Evolutionary conservation across 176 grass and related monocot genomes (phyloP).

Genomic region (Zea luxurians): DNA sequence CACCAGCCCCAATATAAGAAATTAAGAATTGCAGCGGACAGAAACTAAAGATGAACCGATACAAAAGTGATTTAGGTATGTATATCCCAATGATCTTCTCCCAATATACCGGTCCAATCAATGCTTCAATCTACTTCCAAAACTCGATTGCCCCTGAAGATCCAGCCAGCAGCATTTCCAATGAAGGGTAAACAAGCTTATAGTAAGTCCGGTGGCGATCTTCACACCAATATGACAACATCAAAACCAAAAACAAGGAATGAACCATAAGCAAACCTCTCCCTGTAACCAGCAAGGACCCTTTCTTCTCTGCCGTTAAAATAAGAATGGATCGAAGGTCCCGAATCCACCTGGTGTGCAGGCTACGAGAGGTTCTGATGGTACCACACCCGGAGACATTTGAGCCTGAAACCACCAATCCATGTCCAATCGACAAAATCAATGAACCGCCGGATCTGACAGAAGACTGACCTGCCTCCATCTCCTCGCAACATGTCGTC

Average conservation of each 20-base stretch:
- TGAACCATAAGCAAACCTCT: constrained; percentile 25
- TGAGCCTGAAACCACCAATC: no score
- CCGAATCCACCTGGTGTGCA: neutral
- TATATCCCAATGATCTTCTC: constrained; percentile 25
- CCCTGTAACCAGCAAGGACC: neutral
- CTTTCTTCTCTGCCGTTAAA: neutral
- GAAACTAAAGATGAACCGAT: neutral
- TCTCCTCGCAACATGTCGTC: no score
- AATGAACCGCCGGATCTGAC: no score
- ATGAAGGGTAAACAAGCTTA: no score
- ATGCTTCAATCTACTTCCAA: neutral
- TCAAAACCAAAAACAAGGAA: neutral
- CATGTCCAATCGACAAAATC: no score
- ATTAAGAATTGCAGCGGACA: neutral
- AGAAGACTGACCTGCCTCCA: no score
- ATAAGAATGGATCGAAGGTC: neutral
- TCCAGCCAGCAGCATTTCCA: neutral
- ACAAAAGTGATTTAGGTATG: neutral
- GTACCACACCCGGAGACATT: no score
- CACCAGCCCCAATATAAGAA: neutral
- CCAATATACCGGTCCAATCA: neutral
- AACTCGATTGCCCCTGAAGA: neutral
- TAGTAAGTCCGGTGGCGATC: neutral
- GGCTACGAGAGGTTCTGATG: neutral
- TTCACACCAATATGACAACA: neutral